phyloP scores from a whole-genome alignment of 768 basidiomycete species.

The Amanita thiersii region DNA sequence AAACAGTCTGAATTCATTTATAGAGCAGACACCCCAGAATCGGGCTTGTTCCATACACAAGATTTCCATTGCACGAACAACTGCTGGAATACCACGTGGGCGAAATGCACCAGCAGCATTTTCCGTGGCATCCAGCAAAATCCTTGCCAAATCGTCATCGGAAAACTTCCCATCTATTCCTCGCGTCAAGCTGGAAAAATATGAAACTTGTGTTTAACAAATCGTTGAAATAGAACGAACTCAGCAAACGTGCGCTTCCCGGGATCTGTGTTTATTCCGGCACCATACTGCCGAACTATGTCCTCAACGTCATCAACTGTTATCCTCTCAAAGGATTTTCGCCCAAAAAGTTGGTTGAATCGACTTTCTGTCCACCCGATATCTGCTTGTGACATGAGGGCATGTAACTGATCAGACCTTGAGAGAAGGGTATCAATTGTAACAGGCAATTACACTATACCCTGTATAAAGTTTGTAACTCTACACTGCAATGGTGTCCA shows the following conservation, averaged over 20 bases:
- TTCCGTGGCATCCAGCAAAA: conserved; percentile 39
- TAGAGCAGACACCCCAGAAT: conserved; percentile 46
- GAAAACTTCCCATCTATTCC: conserved; percentile 39
- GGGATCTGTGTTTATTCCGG: conserved; percentile 12
- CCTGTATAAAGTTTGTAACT: conserved; percentile 51
- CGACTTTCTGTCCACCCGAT: conserved; percentile 40
- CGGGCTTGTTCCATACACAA: conserved; percentile 48
- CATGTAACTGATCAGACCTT: conserved; percentile 39
- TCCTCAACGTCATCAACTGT: conserved; percentile 17
- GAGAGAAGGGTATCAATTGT: not conserved
- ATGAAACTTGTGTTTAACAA: conserved; percentile 4
- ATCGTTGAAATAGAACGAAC: conserved; percentile 18
- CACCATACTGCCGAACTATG: conserved; percentile 11
- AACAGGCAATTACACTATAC: conserved; percentile 16
- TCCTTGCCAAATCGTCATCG: conserved; percentile 41
- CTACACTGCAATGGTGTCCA: conserved; percentile 62
- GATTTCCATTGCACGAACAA: conserved; percentile 44
- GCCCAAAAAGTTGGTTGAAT: conserved; percentile 32
- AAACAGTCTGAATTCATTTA: conserved; percentile 50
- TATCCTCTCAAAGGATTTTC: conserved; percentile 28
- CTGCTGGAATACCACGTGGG: conserved; percentile 37
- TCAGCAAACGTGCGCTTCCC: conserved; percentile 38
- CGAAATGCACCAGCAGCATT: conserved; percentile 37
- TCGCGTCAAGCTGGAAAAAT: conserved; percentile 30
- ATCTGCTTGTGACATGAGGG: conserved; percentile 40